A percentile compares a stretch with the other conserved stretches of the same genome.
These are phyloP conservation scores for Camptophora hylomeconis DNA, from an alignment of 2,329 filamentous ascomycete genomes.

Conservation along the genomic window DNA sequence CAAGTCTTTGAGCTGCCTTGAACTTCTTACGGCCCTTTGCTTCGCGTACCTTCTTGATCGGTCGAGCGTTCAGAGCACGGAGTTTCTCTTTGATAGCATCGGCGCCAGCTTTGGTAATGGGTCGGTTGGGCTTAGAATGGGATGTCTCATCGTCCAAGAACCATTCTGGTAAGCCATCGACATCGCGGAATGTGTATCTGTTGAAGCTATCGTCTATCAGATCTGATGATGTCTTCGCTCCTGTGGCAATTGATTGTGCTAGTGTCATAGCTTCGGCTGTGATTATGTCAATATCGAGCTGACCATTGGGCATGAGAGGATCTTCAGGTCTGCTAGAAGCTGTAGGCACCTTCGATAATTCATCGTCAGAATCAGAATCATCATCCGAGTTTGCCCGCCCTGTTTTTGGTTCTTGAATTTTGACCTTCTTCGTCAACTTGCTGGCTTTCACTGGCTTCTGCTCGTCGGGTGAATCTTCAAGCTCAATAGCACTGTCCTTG, in stretches of 20 bases:
- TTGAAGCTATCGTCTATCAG: conserved; percentile 88
- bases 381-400: conserved; percentile 21
- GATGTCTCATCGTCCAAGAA: conserved; percentile 83
- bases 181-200: conserved; percentile 84
- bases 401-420: conserved; percentile 16
- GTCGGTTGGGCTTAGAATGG: conserved; percentile 73
- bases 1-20: conserved; percentile 76
- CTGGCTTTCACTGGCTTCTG: conserved; percentile 4
- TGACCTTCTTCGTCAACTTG: conserved; percentile 15
- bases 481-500: conserved; percentile 24
- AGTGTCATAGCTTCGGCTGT: conserved; percentile 99
- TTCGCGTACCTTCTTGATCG: conserved; percentile 98
- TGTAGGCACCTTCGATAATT: conserved; percentile 2
- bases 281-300: conserved; percentile 86
- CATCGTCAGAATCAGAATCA: conserved; percentile 20
- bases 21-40: conserved; percentile 95
- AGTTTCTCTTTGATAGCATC: conserved; percentile 88
- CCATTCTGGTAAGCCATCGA: conserved; percentile 90
- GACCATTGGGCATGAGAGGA: conserved; percentile 28
- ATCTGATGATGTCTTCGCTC: conserved; percentile 65
- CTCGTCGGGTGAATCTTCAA: conserved; percentile 19
- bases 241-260: conserved; percentile 79
- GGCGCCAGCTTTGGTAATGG: conserved; percentile 83
- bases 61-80: conserved; percentile 82
- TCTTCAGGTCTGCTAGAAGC: conserved; percentile 17